Conservation (phyloP, 1,284 basidiomycete species). For the Caloboletus firmus region DNA sequence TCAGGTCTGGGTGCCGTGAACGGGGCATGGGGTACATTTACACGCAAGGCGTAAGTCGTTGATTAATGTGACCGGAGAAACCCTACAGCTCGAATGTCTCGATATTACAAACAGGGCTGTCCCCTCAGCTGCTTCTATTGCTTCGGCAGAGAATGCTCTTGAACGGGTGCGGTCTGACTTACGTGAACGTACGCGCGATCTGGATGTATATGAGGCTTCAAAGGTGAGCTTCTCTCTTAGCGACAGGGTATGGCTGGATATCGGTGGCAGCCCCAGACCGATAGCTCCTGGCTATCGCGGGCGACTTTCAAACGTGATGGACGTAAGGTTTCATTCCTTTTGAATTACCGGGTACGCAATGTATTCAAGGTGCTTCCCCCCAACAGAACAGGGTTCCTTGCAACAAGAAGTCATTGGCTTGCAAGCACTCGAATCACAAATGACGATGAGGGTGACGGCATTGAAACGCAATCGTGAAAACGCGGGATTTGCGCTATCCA, state of each 20-base stretch:
- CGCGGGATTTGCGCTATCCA: slow-evolving; percentile 52
- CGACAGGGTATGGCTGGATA: slow-evolving; percentile 11
- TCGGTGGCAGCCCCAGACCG: slow-evolving; percentile 23
- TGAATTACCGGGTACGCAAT: background rate
- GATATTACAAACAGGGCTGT: slow-evolving; percentile 19
- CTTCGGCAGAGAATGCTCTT: slow-evolving; percentile 36
- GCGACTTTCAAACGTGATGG: slow-evolving; percentile 33
- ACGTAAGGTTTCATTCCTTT: slow-evolving; percentile 23
- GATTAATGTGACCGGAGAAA: slow-evolving; percentile 14
- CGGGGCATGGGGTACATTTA: slow-evolving; percentile 55
- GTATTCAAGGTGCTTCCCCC: slow-evolving; percentile 4
- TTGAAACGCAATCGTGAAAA: slow-evolving; percentile 51
- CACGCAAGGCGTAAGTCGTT: slow-evolving; percentile 24
- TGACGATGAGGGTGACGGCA: slow-evolving; percentile 55
- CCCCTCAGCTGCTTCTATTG: slow-evolving; percentile 28
- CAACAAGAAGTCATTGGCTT: slow-evolving; percentile 63
- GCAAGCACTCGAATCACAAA: slow-evolving; percentile 66
- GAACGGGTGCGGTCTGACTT: slow-evolving; percentile 34
- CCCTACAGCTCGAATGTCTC: slow-evolving; percentile 12
- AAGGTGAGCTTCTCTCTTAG: slow-evolving; percentile 21
- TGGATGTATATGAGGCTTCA: slow-evolving; percentile 22
- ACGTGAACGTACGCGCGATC: slow-evolving; percentile 31
- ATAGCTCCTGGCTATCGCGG: slow-evolving; percentile 33
- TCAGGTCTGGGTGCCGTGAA: slow-evolving; percentile 75
- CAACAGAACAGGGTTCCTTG: slow-evolving; percentile 28